phyloP scores from a whole-genome alignment of 2,329 filamentous ascomycete genomes.

The Fusarium sublunatum region DNA sequence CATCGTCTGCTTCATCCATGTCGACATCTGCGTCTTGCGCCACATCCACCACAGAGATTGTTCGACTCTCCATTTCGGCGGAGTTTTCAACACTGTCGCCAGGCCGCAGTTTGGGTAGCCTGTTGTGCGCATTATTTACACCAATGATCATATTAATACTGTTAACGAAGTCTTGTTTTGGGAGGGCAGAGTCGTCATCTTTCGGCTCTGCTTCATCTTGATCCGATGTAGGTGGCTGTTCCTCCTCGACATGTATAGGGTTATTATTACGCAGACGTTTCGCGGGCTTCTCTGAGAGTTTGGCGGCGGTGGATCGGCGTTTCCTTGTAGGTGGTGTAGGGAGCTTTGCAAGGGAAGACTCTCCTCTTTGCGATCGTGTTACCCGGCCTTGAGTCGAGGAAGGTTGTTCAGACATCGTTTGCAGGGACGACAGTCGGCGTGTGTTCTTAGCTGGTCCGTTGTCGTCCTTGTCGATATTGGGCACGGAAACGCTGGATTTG shows the following conservation, averaged over 20 bases:
- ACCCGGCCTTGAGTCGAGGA: constrained; percentile 6
- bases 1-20: background rate
- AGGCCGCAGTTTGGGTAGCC: background rate
- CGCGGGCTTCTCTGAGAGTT: background rate
- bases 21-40: background rate
- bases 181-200: constrained; percentile 21
- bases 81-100: background rate
- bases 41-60: background rate
- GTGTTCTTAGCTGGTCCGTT: background rate
- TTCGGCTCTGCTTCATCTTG: constrained; percentile 2
- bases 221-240: background rate
- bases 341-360: background rate
- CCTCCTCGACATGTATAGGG: background rate
- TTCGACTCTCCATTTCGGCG: background rate
- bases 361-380: constrained; percentile 24
- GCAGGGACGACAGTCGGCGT: constrained; percentile 5
- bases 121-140: background rate
- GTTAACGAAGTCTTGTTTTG: constrained; percentile 14
- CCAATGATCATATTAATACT: constrained; percentile 30
- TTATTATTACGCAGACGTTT: constrained; percentile 20
- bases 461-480: constrained; percentile 12
- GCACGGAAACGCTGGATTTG: constrained; percentile 1
- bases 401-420: background rate
- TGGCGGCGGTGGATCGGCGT: constrained; percentile 14
- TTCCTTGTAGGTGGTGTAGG: constrained; percentile 13